These are phyloP conservation scores for Cercospora canescens DNA, from an alignment of 2,329 filamentous ascomycete genomes.

Conservation along the genomic window DNA sequence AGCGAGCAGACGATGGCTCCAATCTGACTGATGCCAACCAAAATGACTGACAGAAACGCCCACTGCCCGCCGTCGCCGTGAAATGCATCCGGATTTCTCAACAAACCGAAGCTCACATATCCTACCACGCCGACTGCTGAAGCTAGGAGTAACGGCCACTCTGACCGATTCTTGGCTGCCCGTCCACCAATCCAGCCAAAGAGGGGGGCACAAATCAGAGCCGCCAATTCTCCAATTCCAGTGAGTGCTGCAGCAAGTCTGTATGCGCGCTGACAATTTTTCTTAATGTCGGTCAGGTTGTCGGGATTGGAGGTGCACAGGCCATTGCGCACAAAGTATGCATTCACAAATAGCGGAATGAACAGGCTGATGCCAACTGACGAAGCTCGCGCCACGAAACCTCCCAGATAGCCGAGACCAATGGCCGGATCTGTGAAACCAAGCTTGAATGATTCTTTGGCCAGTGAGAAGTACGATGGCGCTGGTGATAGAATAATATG, in stretches of 20 bases:
- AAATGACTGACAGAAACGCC: slow-evolving; percentile 68
- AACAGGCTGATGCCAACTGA: slow-evolving; percentile 95
- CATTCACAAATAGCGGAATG: slow-evolving; percentile 88
- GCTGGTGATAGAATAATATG: slow-evolving; percentile 41
- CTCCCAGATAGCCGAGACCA: slow-evolving; percentile 83
- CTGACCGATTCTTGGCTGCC: slow-evolving; percentile 52
- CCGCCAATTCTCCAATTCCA: slow-evolving; percentile 83
- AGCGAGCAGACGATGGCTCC: slow-evolving; percentile 94
- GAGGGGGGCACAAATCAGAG: slow-evolving; percentile 77
- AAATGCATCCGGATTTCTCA: slow-evolving; percentile 71
- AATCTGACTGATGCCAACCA: slow-evolving; percentile 92
- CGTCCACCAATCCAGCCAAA: slow-evolving; percentile 84
- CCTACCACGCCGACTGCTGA: slow-evolving; percentile 74
- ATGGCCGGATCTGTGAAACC: slow-evolving; percentile 78
- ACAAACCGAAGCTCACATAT: slow-evolving; percentile 73
- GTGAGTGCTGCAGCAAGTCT: slow-evolving; percentile 83
- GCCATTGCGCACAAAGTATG: slow-evolving; percentile 80
- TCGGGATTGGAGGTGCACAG: slow-evolving; percentile 63
- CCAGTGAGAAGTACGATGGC: slow-evolving; percentile 55
- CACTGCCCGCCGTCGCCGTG: slow-evolving; percentile 60
- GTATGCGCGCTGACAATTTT: slow-evolving; percentile 83
- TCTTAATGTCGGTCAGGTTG: slow-evolving; percentile 66
- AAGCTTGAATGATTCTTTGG: slow-evolving; percentile 51
- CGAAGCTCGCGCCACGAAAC: slow-evolving; percentile 91
- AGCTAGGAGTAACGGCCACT: slow-evolving; percentile 72